These are phyloP conservation scores for Podospora conica DNA, from an alignment of 495 filamentous ascomycete species.

Conservation along the genomic window DNA sequence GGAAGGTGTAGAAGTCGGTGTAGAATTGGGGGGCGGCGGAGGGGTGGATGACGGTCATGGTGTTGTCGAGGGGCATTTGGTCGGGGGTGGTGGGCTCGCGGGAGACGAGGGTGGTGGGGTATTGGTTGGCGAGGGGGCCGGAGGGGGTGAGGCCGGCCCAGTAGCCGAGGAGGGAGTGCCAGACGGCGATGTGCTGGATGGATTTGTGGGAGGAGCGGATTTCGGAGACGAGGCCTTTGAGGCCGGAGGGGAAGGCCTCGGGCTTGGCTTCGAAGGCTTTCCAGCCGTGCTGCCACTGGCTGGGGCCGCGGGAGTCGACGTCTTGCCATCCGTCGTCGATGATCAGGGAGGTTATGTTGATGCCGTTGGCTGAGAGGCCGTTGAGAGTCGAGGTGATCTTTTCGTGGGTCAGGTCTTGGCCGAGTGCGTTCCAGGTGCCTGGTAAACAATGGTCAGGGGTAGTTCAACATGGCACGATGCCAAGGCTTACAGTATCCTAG, in stretches of 20 bases:
- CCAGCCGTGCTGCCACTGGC: slow-evolving; percentile 50
- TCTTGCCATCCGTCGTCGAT: slow-evolving; percentile 98
- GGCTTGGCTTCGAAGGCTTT: slow-evolving; percentile 78
- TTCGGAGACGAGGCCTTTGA: slow-evolving; percentile 58
- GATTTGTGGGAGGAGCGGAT: slow-evolving; percentile 66
- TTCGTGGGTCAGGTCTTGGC: slow-evolving; percentile 71
- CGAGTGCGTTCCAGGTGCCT: slow-evolving; percentile 92
- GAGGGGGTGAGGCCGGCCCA: slow-evolving; percentile 76
- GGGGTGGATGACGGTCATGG: slow-evolving; percentile 65
- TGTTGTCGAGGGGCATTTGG: slow-evolving; percentile 50
- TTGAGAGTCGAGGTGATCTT: slow-evolving; percentile 72
- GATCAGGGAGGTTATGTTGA: slow-evolving; percentile 75
- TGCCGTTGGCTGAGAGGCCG: slow-evolving; percentile 59
- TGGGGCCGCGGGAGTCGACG: slow-evolving; percentile 46
- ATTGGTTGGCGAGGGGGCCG: slow-evolving; percentile 65
- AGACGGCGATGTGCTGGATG: slow-evolving; percentile 82
- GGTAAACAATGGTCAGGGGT: not conserved
- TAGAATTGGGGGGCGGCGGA: slow-evolving; percentile 73
- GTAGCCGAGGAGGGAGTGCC: slow-evolving; percentile 94
- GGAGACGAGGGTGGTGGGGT: slow-evolving; percentile 65
- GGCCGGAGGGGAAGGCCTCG: slow-evolving; percentile 69
- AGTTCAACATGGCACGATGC: not conserved
- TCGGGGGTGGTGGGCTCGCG: slow-evolving; percentile 45
- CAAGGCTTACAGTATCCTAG: slow-evolving; percentile 50
- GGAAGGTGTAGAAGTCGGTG: slow-evolving; percentile 83